A percentile compares a stretch with the other conserved stretches of the same genome.
These are phyloP conservation scores for Physcomitrium patens DNA, from an alignment of 225 moss, liverwort and hornwort species.

Conservation along the genomic window DNA sequence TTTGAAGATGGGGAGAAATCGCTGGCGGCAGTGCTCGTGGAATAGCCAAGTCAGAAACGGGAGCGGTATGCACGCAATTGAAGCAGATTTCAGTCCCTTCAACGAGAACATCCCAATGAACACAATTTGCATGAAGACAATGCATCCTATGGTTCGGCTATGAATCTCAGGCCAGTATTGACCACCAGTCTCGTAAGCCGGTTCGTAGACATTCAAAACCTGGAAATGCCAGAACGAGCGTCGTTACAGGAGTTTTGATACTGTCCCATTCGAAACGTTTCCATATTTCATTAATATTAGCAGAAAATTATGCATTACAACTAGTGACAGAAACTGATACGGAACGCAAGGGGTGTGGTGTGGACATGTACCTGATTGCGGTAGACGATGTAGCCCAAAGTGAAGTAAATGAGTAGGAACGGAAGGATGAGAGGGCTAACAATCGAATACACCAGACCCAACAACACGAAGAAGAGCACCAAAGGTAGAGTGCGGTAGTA, in stretches of 20 bases:
- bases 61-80: conserved; percentile 63
- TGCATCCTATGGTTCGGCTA: conserved; percentile 56
- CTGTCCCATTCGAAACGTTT: no score
- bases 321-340: background rate
- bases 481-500: conserved; percentile 65
- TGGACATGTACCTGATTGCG: conserved; percentile 71
- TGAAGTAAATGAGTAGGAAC: conserved; percentile 75
- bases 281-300: no score
- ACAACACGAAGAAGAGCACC: conserved; percentile 65
- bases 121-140: conserved; percentile 83
- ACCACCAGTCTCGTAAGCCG: conserved; percentile 83
- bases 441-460: conserved; percentile 70
- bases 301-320: no score
- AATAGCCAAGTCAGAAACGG: conserved; percentile 68
- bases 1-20: conserved; percentile 69
- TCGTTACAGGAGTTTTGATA: no score
- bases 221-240: conserved; percentile 28
- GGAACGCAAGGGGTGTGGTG: background rate
- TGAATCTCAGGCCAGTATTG: conserved; percentile 91
- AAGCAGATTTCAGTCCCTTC: conserved; percentile 56
- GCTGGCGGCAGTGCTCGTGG: conserved; percentile 66
- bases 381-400: conserved; percentile 65
- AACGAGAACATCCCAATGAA: conserved; percentile 85
- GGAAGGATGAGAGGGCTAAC: conserved; percentile 73
- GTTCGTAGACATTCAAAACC: conserved; percentile 88